Evolutionary conservation across 768 basidiomycete genomes (phyloP).

Genomic region (Steccherinum ochraceum): DNA sequence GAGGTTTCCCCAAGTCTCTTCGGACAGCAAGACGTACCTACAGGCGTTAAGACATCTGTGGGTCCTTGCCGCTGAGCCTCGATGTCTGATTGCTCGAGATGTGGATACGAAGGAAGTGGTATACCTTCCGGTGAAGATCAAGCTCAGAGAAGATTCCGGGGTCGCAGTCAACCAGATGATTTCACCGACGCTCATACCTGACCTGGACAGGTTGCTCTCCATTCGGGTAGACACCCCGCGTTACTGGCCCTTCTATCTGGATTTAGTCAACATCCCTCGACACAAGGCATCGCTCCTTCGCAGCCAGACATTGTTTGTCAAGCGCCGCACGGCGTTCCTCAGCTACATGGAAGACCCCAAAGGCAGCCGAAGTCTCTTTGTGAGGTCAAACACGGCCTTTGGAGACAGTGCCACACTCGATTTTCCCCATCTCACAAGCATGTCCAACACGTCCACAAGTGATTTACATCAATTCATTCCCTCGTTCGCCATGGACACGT

Average conservation of each 20-base stretch:
- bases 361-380: conserved; percentile 87
- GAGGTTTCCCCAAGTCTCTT: conserved; percentile 68
- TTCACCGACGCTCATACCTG: conserved; percentile 89
- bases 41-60: conserved; percentile 94
- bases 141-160: conserved; percentile 38
- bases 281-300: conserved; percentile 66
- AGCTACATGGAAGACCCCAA: conserved; percentile 93
- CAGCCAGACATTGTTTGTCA: conserved; percentile 85
- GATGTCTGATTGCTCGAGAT: conserved; percentile 88
- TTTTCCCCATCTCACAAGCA: conserved; percentile 59
- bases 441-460: background rate
- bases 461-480: conserved; percentile 83
- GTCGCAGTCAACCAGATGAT: conserved; percentile 73
- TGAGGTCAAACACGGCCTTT: conserved; percentile 78
- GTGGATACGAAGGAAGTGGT: conserved; percentile 89
- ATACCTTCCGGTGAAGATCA: conserved; percentile 88
- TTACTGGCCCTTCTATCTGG: conserved; percentile 91
- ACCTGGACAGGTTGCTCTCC: conserved; percentile 73
- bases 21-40: conserved; percentile 85
- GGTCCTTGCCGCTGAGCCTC: conserved; percentile 92
- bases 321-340: conserved; percentile 86
- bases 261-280: conserved; percentile 58
- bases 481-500: conserved; percentile 76
- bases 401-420: conserved; percentile 84
- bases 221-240: conserved; percentile 90